Base-by-base conservation (phyloP, 495 filamentous ascomycete species). In the Penicillium argentinense region DNA sequence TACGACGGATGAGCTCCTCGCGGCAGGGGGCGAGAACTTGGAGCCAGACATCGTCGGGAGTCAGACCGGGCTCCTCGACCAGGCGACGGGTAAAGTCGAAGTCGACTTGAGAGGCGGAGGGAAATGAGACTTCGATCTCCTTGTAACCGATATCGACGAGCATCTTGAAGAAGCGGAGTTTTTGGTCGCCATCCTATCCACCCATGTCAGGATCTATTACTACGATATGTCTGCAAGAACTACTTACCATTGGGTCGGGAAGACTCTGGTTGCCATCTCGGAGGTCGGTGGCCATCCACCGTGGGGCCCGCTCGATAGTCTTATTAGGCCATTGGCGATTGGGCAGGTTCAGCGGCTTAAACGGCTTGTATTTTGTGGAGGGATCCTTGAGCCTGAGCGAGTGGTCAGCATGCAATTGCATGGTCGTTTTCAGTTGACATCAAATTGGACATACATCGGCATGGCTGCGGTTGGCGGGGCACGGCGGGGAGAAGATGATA, bases 41-140 rank as follows among this genome's bases (percentile, higher is more conserved):
- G 42, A 98, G 75, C 83, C 86, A 96, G 34, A 98, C 93, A 73
- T 97, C 91, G 54, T 92, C 88, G 25, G 93, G 93, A 8, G 91
- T 83, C 4, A 81, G 78, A 22, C 88, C 91, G 4, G 91, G 88
- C 9, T 91, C 95, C 56, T 93, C 85, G 42, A 98, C 82, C 29
- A 97, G 73, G 48, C 86, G 82, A 39, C 88, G 82, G 22, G 91
- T 97, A 66, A 97, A 97, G 68, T 96, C 90, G 74, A 90, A 97
- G 63, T 97, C 93, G 56, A 84, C 95, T 67, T 95, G 85, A 21
- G 89, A 95, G 14, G 92, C 88, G 4, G 91, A 95, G 25, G 93
- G 93, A 70, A 96, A 97, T 1, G 91, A 95, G 9, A 97, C 85
- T 66, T 98, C 93, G 55, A 98, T 96, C 69, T 98, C 93, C 68